Conservation (phyloP, 2,329 filamentous ascomycete genomes). For the Diaporthe sp. region DNA sequence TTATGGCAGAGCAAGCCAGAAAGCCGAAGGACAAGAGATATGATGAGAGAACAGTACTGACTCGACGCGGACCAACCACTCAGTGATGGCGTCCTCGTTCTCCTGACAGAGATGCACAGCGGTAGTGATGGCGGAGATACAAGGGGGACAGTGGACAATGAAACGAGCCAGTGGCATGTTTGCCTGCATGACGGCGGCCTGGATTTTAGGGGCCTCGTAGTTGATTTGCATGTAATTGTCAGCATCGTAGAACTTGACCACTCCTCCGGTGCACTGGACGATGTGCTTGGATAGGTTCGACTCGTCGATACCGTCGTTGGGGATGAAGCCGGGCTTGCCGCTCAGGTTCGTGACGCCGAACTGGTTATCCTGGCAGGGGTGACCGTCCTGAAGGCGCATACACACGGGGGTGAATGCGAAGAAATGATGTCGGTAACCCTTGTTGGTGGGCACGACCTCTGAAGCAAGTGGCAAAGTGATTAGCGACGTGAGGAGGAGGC, state of each 20-base stretch:
- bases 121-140: slow-evolving; percentile 22
- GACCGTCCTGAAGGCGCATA: background rate
- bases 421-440: slow-evolving; percentile 7
- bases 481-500: background rate
- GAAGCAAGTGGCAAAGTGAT: background rate
- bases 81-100: background rate
- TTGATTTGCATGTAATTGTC: slow-evolving; percentile 1
- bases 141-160: slow-evolving; percentile 33
- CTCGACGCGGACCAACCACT: slow-evolving; percentile 35
- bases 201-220: background rate
- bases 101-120: slow-evolving; percentile 14
- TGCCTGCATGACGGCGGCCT: background rate
- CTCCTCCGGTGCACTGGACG: background rate
- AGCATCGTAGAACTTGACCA: background rate
- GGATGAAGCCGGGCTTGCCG: background rate
- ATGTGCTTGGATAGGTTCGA: slow-evolving; percentile 18
- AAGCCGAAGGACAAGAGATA: background rate
- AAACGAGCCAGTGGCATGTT: background rate
- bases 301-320: background rate
- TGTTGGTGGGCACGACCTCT: slow-evolving; percentile 11
- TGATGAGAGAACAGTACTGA: background rate
- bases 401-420: slow-evolving; percentile 34
- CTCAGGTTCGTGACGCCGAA: slow-evolving; percentile 29
- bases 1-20: background rate
- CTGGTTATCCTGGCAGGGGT: slow-evolving; percentile 9